Evolutionary conservation across 164 flowering plant species (phyloP).

Genomic region (Vitis rotundifolia): DNA sequence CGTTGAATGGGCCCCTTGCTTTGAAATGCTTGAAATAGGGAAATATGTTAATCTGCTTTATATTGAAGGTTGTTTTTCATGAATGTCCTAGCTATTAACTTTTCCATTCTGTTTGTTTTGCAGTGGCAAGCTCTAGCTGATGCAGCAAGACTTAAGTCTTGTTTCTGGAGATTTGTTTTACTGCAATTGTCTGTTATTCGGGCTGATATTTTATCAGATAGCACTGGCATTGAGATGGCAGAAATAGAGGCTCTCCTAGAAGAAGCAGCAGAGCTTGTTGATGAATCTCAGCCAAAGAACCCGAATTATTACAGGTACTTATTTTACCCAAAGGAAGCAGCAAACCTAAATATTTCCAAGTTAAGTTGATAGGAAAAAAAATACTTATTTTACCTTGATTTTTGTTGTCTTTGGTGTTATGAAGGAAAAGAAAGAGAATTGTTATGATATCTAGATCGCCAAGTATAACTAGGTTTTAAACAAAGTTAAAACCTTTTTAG

Average conservation of each 20-base stretch:
- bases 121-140: constrained; percentile 92
- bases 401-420: too few relatives aligned
- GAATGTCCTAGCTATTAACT: background rate
- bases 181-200: constrained; percentile 64
- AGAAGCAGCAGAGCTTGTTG: constrained; percentile 98
- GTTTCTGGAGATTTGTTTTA: constrained; percentile 94
- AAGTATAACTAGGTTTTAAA: too few relatives aligned
- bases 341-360: background rate
- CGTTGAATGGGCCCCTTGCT: too few relatives aligned
- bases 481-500: too few relatives aligned
- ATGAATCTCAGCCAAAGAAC: constrained; percentile 71
- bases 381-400: background rate
- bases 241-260: constrained; percentile 86
- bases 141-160: constrained; percentile 66
- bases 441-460: too few relatives aligned
- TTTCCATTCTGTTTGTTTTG: constrained; percentile 11
- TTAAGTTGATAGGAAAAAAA: background rate
- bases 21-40: too few relatives aligned
- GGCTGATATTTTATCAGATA: constrained; percentile 73
- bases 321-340: background rate
- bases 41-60: too few relatives aligned
- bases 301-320: constrained; percentile 87
- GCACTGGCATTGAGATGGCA: constrained; percentile 56
- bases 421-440: too few relatives aligned
- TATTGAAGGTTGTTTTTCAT: too few relatives aligned